Evolutionary conservation across 2,329 filamentous ascomycete genomes (phyloP).

Genomic region (Fusarium sp.): DNA sequence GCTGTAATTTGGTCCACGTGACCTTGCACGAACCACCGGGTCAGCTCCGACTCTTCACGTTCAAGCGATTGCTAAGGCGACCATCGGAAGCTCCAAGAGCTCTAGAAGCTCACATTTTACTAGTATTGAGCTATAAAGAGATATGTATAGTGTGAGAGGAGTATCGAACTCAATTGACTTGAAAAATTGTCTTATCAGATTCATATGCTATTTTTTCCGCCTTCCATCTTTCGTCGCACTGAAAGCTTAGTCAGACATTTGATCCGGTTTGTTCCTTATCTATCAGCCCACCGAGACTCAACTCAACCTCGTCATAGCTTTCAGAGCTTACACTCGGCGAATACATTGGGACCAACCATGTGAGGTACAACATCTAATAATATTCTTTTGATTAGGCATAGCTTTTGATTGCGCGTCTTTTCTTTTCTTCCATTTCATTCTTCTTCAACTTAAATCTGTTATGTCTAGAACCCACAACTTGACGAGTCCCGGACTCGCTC

Average conservation of each 20-base stretch:
- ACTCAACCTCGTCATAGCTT: background rate
- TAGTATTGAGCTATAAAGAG: background rate
- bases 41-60: slow-evolving; percentile 24
- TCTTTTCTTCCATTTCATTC: background rate
- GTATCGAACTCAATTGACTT: background rate
- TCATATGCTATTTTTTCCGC: background rate
- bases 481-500: background rate
- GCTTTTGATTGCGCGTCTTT: background rate
- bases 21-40: slow-evolving; percentile 27
- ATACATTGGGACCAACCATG: background rate
- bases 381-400: accelerated
- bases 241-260: background rate
- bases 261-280: background rate
- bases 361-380: background rate
- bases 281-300: background rate
- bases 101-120: slow-evolving; percentile 10
- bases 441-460: background rate
- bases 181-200: background rate
- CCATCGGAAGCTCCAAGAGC: slow-evolving; percentile 22
- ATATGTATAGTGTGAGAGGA: background rate
- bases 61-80: slow-evolving; percentile 29
- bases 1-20: slow-evolving; percentile 45
- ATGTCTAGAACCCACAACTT: background rate
- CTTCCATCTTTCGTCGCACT: background rate
- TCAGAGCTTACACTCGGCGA: background rate